phyloP scores from a whole-genome alignment of 768 basidiomycete species.

The Fomitopsis serialis region DNA sequence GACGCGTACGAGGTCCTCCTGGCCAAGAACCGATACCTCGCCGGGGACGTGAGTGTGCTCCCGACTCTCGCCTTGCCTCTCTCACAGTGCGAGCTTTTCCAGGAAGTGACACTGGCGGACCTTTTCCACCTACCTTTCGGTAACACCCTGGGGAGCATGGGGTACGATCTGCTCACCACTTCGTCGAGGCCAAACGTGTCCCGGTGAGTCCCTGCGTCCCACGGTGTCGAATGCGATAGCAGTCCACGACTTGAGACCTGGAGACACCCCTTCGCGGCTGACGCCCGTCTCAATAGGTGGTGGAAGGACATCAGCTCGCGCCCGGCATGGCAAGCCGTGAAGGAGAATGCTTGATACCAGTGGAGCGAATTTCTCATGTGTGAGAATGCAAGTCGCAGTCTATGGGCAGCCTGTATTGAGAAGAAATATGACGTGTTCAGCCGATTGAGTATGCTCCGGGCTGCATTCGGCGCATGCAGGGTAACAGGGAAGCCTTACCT shows the following conservation, averaged over 20 bases:
- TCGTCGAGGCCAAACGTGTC: conserved; percentile 35
- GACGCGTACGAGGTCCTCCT: conserved; percentile 54
- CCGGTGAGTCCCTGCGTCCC: conserved; percentile 26
- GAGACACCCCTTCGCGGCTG: not conserved
- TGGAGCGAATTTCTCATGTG: no score
- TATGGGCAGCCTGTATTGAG: no score
- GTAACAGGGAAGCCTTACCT: no score
- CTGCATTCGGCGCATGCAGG: no score
- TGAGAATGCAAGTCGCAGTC: no score
- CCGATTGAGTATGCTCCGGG: no score
- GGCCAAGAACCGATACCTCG: conserved; percentile 46
- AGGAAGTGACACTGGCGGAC: conserved; percentile 51
- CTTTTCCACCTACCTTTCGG: conserved; percentile 52
- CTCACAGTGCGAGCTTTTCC: not conserved
- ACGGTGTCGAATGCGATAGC: not conserved
- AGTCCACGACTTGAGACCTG: not conserved
- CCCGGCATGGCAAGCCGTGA: conserved; percentile 43
- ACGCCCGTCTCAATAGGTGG: conserved; percentile 32
- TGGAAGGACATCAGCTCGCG: conserved; percentile 43
- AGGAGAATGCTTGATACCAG: conserved; percentile 23
- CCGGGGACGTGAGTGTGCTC: conserved; percentile 28
- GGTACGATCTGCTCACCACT: conserved; percentile 26
- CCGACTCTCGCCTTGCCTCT: not conserved
- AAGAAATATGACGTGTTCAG: no score
- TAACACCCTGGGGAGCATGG: conserved; percentile 17